Conservation (phyloP, 371 early-diverging fungal species). For the Apophysomyces sp. region DNA sequence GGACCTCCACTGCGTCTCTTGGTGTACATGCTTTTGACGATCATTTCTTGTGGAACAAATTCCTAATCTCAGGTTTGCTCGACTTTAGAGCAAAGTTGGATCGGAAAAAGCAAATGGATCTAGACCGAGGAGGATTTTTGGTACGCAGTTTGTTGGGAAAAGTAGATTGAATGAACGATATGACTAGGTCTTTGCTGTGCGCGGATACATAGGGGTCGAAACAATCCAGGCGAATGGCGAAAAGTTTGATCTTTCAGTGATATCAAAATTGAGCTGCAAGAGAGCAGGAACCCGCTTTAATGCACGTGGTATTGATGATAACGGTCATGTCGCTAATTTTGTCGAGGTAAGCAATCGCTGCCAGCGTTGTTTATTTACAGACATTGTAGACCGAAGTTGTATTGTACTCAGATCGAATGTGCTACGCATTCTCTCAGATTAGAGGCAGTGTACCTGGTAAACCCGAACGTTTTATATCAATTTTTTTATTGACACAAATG, state of each 20-base stretch:
- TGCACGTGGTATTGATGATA: slow-evolving; percentile 95
- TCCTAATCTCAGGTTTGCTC: slow-evolving; percentile 75
- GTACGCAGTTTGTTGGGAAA: slow-evolving; percentile 27
- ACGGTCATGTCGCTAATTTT: slow-evolving; percentile 97
- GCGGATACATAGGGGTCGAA: slow-evolving; percentile 67
- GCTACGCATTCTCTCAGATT: slow-evolving; percentile 76
- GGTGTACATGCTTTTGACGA: slow-evolving; percentile 57
- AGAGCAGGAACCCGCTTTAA: slow-evolving; percentile 96
- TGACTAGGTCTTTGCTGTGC: slow-evolving; percentile 57
- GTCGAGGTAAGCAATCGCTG: slow-evolving; percentile 72
- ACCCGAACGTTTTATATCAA: not conserved
- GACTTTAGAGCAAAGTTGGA: slow-evolving; percentile 73
- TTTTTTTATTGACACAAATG: not conserved
- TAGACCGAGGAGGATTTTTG: slow-evolving; percentile 74
- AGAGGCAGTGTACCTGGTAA: slow-evolving; percentile 93
- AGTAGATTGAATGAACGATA: not conserved
- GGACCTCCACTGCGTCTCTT: slow-evolving; percentile 44
- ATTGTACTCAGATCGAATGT: slow-evolving; percentile 55
- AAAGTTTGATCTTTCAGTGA: slow-evolving; percentile 64
- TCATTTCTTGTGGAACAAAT: slow-evolving; percentile 89
- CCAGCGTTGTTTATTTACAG: not conserved
- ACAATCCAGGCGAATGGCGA: slow-evolving; percentile 41
- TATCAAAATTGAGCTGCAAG: slow-evolving; percentile 92
- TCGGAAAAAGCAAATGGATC: slow-evolving; percentile 55
- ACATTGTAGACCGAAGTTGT: slow-evolving; percentile 68